Evolutionary conservation across 2,329 filamentous ascomycete genomes (phyloP).

Genomic region (Aspergillus sp.): DNA sequence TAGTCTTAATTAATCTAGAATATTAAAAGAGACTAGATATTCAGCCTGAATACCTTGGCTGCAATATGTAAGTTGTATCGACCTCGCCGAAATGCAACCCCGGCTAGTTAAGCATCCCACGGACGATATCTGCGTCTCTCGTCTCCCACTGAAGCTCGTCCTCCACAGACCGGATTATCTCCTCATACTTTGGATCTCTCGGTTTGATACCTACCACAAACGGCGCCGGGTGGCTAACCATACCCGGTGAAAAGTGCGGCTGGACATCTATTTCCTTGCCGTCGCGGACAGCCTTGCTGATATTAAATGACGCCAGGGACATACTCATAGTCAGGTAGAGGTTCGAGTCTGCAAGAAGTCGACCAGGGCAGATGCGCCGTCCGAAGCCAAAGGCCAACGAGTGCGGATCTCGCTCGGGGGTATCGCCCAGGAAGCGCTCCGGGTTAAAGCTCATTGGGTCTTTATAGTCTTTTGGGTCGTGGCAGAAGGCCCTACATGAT

Average conservation of each 20-base stretch:
- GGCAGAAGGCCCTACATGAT: not conserved
- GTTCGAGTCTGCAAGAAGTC: slow-evolving; percentile 9
- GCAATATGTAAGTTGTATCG: too few relatives aligned
- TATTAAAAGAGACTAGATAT: too few relatives aligned
- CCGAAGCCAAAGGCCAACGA: slow-evolving; percentile 10
- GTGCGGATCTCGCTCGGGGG: slow-evolving; percentile 11
- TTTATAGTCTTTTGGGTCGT: slow-evolving; percentile 6
- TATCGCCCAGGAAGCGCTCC: slow-evolving; percentile 8
- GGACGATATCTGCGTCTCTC: slow-evolving; percentile 3
- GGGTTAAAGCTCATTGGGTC: slow-evolving; percentile 11
- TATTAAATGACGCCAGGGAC: slow-evolving; percentile 5
- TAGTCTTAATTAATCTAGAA: too few relatives aligned
- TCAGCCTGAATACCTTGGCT: too few relatives aligned
- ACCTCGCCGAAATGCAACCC: too few relatives aligned
- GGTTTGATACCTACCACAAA: slow-evolving; percentile 6
- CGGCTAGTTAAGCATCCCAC: not conserved
- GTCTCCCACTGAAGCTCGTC: not conserved
- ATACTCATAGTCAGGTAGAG: slow-evolving; percentile 7
- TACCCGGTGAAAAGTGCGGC: not conserved
- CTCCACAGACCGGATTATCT: slow-evolving; percentile 6
- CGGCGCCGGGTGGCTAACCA: slow-evolving; percentile 11
- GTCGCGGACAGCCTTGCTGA: not conserved
- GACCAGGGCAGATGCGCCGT: slow-evolving; percentile 13
- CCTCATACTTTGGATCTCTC: slow-evolving; percentile 3
- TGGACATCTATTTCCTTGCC: slow-evolving; percentile 1